Conservation (phyloP, 2,329 filamentous ascomycete species). For the Alternaria longipes region DNA sequence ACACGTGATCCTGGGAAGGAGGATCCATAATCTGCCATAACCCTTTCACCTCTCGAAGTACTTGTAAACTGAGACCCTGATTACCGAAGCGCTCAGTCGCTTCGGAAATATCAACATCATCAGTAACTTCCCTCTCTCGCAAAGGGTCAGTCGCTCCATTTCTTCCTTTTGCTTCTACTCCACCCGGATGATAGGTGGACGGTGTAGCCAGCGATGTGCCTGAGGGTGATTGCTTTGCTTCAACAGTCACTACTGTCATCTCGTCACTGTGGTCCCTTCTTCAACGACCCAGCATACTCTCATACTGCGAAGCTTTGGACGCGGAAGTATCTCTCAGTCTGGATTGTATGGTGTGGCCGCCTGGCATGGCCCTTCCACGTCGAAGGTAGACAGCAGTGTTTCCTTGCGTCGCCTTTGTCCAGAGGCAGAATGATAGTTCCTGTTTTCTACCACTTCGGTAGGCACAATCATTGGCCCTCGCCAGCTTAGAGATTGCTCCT, state of each 20-base stretch:
- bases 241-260: too few relatives aligned
- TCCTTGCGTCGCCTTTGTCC: neutral
- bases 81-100: neutral
- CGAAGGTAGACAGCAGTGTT: neutral
- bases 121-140: neutral
- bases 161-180: neutral
- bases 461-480: too few relatives aligned
- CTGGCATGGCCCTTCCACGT: neutral
- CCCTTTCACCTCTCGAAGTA: neutral
- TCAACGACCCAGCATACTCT: neutral
- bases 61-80: neutral
- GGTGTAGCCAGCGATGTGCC: too few relatives aligned
- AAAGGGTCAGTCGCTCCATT: neutral
- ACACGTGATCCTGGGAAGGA: neutral
- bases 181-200: too few relatives aligned
- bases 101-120: neutral
- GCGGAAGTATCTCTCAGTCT: neutral
- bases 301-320: neutral
- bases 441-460: too few relatives aligned
- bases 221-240: too few relatives aligned
- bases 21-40: neutral
- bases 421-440: too few relatives aligned
- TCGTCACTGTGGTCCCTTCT: neutral
- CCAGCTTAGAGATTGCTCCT: neutral
- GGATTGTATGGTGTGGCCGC: neutral